Conservation (phyloP, 1,139 yeast species). For the Ogataea hybrid region DNA sequence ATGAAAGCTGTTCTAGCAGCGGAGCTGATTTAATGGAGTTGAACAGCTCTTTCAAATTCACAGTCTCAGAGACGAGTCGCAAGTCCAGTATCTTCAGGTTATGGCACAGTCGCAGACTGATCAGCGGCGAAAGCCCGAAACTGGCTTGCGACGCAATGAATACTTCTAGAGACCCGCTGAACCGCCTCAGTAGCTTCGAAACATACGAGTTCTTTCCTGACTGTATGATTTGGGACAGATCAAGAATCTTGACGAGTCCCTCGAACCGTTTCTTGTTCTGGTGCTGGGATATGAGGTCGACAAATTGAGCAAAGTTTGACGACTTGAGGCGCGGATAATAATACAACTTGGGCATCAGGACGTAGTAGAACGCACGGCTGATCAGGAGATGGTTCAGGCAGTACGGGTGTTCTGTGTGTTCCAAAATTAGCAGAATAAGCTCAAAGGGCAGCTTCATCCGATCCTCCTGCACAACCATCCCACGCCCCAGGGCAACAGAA, state of each 20-base stretch:
- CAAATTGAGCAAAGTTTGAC: conserved; percentile 68
- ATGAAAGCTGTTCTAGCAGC: conserved; percentile 69
- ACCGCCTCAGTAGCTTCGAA: conserved; percentile 74
- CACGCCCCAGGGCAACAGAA: conserved; percentile 25
- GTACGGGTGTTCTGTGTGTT: conserved; percentile 40
- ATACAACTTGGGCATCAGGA: conserved; percentile 64
- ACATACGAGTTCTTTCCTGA: conserved; percentile 92
- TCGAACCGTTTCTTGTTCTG: conserved; percentile 40
- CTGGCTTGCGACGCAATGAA: conserved; percentile 94
- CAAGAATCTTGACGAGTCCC: conserved; percentile 50
- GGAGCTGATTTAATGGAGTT: conserved; percentile 64
- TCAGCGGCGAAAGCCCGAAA: conserved; percentile 86
- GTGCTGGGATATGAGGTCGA: conserved; percentile 54
- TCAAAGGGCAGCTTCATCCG: conserved; percentile 55
- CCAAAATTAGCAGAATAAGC: conserved; percentile 52
- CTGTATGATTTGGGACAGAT: conserved; percentile 77
- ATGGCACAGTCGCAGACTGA: conserved; percentile 70
- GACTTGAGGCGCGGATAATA: conserved; percentile 60
- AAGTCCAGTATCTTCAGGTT: conserved; percentile 67
- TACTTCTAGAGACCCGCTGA: conserved; percentile 57
- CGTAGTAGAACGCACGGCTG: conserved; percentile 56
- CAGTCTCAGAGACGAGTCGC: conserved; percentile 88
- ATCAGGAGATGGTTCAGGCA: conserved; percentile 57
- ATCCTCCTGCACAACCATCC: conserved; percentile 21
- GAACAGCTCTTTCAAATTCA: conserved; percentile 77